Evolutionary conservation across 2,329 filamentous ascomycete genomes (phyloP), one percentile per base, ranked within the genome.

Genomic region (Ceratocystis destructans): DNA sequence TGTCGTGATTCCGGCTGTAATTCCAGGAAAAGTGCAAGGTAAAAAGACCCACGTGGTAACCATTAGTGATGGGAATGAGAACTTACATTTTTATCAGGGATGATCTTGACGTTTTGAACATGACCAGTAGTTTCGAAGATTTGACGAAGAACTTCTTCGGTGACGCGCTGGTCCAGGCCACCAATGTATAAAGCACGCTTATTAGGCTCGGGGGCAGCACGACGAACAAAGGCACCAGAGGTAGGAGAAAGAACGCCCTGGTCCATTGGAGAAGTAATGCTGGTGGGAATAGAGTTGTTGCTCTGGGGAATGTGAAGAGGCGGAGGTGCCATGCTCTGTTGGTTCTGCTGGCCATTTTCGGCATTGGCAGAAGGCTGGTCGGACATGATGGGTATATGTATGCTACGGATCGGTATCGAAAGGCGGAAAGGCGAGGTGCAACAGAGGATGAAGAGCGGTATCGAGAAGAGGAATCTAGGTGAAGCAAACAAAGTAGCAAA

Each of bases 101-200:
- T 99, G 74, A 99, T 96, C 82, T 99, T 99, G 75, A 99, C 94
- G 74, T 90, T 96, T 78, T 96, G 88, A 70, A 99, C 94, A 78
- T 99, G 94, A 67, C 94, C 94, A 68, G 92, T 96, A 5, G 94
- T 99, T 81, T 99, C 94, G 74, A 99, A 99, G 72, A 97, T 97
- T 77, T 97, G 93, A 74, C 91, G 90, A 76, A 97, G 78, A 66
- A 97, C 90, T 74, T 97, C 93, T 77, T 97, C 93, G 41, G 93
- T 96, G 69, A 97, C 93, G 71, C 94, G 85, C 72, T 92, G 90
- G 75, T 99, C 94, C 71, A 99, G 80, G 66, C 94, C 94, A 70
- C 94, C 94, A 68, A 99, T 90, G 73, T 99, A 99, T 69, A 99
- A 80, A 67, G 94, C 94, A 74, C 94, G 86, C 84, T 99, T 99